Percentiles rank a stretch among this genome's conserved stretches.
Evolutionary conservation across 2,329 filamentous ascomycete genomes (phyloP).

Genomic region (Lecanicillium sp.): DNA sequence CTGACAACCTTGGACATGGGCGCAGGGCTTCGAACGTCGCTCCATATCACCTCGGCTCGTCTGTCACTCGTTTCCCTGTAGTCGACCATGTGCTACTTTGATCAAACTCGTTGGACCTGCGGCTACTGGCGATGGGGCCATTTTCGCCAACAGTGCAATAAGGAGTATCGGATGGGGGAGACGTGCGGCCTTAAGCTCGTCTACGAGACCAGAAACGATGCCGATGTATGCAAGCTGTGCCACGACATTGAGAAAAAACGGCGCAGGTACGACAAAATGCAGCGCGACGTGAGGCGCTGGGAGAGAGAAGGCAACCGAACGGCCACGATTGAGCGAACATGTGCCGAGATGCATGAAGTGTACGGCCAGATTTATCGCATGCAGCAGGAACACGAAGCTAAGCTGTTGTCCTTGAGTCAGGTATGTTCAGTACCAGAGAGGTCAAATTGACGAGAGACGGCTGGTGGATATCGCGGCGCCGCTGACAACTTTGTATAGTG

Average conservation of each 20-base stretch:
- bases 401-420: conserved; percentile 25
- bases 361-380: conserved; percentile 49
- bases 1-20: conserved; percentile 7
- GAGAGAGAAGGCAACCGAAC: conserved; percentile 63
- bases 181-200: conserved; percentile 92
- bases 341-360: conserved; percentile 61
- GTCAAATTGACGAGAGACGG: not conserved
- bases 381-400: conserved; percentile 28
- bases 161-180: conserved; percentile 92
- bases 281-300: conserved; percentile 71
- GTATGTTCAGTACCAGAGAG: conserved; percentile 13
- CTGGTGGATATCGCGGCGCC: too few relatives aligned
- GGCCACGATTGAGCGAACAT: conserved; percentile 65
- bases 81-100: conserved; percentile 84
- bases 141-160: conserved; percentile 87
- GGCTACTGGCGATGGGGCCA: conserved; percentile 92
- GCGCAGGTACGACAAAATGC: conserved; percentile 66
- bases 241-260: conserved; percentile 83
- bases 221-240: conserved; percentile 72
- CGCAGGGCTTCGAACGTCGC: conserved; percentile 7
- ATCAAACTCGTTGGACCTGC: conserved; percentile 77
- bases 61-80: conserved; percentile 11
- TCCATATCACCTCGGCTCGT: not conserved
- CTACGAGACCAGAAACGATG: conserved; percentile 59
- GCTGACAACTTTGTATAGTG: too few relatives aligned